phyloP scores from a whole-genome alignment of 352 stramenopile species.

The Globisporangium cylindrosporum region DNA sequence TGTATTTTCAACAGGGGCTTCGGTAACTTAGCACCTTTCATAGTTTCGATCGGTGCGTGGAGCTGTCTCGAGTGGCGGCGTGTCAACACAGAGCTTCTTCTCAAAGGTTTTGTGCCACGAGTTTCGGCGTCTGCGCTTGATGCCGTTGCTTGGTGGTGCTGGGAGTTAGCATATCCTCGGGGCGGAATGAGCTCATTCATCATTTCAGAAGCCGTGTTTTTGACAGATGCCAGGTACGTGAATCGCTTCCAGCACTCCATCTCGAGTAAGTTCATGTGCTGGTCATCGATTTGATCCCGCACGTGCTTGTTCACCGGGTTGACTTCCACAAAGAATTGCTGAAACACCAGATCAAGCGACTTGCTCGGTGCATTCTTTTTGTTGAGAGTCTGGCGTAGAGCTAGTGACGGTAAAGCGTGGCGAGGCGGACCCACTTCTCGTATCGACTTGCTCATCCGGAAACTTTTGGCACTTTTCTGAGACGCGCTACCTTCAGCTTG shows the following conservation, averaged over 20 bases:
- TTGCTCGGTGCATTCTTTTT: slow-evolving; percentile 24
- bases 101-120: neutral
- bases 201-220: slow-evolving; percentile 27
- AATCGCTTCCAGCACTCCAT: slow-evolving; percentile 53
- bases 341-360: slow-evolving; percentile 25
- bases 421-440: neutral
- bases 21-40: neutral
- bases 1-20: slow-evolving; percentile 9
- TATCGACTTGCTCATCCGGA: neutral
- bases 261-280: slow-evolving; percentile 37
- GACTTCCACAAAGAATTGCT: slow-evolving; percentile 51
- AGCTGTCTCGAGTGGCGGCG: slow-evolving; percentile 17
- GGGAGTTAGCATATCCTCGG: neutral
- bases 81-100: slow-evolving; percentile 12
- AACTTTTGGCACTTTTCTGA: slow-evolving; percentile 7
- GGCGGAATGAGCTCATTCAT: slow-evolving; percentile 32
- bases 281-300: slow-evolving; percentile 34
- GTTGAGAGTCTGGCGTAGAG: neutral
- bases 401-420: neutral
- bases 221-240: slow-evolving; percentile 33
- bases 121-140: neutral
- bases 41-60: slow-evolving; percentile 12
- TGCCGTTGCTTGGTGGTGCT: neutral
- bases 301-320: slow-evolving; percentile 62
- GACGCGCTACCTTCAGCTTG: neutral